These are phyloP conservation scores for Claviceps lovelessii DNA, from an alignment of 2,329 filamentous ascomycete genomes.

Conservation along the genomic window DNA sequence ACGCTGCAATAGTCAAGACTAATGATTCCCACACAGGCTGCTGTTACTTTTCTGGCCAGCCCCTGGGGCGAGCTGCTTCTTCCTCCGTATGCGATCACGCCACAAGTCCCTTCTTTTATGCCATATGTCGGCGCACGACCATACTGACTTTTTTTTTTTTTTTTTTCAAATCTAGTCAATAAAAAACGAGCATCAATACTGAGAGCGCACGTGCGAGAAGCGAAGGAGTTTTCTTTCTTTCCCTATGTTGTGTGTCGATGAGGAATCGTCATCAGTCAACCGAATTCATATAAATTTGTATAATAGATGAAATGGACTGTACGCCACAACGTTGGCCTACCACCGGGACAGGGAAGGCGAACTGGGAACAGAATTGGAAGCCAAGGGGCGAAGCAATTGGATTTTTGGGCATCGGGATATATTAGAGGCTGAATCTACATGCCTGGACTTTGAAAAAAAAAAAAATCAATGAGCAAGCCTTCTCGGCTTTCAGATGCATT, in stretches of 20 bases:
- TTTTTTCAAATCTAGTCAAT: not conserved
- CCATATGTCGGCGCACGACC: not conserved
- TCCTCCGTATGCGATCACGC: conserved; percentile 37
- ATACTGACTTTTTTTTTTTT: not conserved
- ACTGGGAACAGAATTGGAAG: not conserved
- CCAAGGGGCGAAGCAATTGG: not conserved
- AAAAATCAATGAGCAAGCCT: not conserved
- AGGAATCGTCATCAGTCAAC: not conserved
- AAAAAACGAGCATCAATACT: not conserved
- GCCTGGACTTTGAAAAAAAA: not conserved
- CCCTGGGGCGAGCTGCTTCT: conserved; percentile 53
- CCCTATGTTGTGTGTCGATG: not conserved
- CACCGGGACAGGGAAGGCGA: not conserved
- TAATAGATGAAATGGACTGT: conserved; percentile 11
- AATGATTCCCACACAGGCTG: conserved; percentile 4
- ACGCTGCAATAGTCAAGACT: conserved; percentile 1
- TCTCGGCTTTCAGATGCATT: not conserved
- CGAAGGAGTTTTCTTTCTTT: not conserved
- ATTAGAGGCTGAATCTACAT: not conserved
- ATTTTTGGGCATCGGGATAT: not conserved
- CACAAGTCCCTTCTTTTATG: not conserved
- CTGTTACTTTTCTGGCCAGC: conserved; percentile 51
- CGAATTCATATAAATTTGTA: conserved; percentile 11
- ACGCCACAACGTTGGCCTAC: conserved; percentile 1
- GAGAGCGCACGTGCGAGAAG: not conserved